phyloP scores from a whole-genome alignment of 2,329 filamentous ascomycete species.

The Arthrobotrys megalospora region DNA sequence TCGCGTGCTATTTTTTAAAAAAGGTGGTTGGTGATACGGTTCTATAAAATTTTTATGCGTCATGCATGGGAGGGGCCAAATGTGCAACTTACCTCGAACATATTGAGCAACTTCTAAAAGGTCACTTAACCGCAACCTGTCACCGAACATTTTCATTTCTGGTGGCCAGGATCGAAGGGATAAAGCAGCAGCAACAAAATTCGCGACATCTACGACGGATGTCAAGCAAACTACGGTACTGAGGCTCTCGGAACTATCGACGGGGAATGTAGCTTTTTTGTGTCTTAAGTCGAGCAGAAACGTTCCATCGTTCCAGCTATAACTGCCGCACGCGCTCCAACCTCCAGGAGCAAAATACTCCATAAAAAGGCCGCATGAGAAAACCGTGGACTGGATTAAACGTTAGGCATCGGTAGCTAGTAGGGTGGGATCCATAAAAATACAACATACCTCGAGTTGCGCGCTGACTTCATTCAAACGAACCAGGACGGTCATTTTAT shows the following conservation, averaged over 20 bases:
- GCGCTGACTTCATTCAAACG: constrained; percentile 61
- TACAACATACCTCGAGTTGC: constrained; percentile 32
- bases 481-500: constrained; percentile 62
- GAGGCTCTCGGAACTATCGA: constrained; percentile 28
- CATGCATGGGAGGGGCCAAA: constrained; percentile 55
- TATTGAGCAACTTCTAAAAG: constrained; percentile 60
- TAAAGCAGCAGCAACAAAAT: constrained; percentile 62
- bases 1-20: constrained; percentile 48
- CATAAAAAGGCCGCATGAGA: constrained; percentile 63
- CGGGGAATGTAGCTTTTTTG: constrained; percentile 61
- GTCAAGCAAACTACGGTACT: constrained; percentile 62
- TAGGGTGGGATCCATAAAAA: background rate
- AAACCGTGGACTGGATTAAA: constrained; percentile 59
- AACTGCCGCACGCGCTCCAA: constrained; percentile 53
- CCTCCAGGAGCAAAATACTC: constrained; percentile 63
- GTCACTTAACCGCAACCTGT: constrained; percentile 61
- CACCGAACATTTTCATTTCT: constrained; percentile 63
- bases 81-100: constrained; percentile 61
- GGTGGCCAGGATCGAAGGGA: constrained; percentile 61
- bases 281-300: constrained; percentile 61
- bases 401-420: constrained; percentile 25
- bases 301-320: constrained; percentile 59
- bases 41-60: constrained; percentile 39
- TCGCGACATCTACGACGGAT: constrained; percentile 62
- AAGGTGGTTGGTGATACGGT: constrained; percentile 38